phyloP scores from a whole-genome alignment of 192 early-diverging fungal species.

The Podila minutissima region DNA sequence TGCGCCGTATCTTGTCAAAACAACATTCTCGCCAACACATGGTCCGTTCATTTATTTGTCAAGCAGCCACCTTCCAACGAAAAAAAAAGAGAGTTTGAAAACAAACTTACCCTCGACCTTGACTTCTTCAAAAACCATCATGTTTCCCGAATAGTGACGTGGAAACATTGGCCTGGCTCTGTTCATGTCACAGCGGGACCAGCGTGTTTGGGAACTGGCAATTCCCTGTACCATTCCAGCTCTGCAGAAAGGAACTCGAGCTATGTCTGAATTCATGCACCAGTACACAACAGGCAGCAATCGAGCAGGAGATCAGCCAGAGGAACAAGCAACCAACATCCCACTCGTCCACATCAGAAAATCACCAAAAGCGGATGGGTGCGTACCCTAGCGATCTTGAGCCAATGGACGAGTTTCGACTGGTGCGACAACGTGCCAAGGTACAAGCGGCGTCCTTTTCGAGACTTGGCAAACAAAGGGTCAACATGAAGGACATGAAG shows the following conservation, averaged over 20 bases:
- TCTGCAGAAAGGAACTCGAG: constrained; percentile 13
- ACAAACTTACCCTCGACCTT: too few relatives aligned
- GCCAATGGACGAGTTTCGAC: constrained; percentile 3
- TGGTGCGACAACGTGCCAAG: constrained; percentile 6
- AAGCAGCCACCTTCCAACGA: too few relatives aligned
- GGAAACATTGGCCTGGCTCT: constrained; percentile 14
- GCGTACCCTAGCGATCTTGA: background rate
- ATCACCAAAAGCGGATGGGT: background rate
- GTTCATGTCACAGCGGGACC: background rate
- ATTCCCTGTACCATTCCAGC: constrained; percentile 28
- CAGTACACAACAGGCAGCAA: background rate
- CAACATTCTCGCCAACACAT: constrained; percentile 10
- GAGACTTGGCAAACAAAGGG: background rate
- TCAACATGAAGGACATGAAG: background rate
- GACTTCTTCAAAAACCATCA: background rate
- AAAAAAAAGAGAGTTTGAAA: too few relatives aligned
- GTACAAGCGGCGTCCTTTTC: constrained; percentile 1
- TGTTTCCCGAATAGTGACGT: constrained; percentile 5
- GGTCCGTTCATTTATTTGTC: constrained; percentile 12
- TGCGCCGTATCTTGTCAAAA: constrained; percentile 31
- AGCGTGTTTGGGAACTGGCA: constrained; percentile 15
- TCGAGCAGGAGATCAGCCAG: background rate
- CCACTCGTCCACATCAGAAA: background rate
- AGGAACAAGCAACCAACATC: background rate
- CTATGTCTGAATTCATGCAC: constrained; percentile 11